Percentiles rank a stretch among this genome's conserved stretches.
These are phyloP conservation scores for Verticillium nonalfalfae DNA, from an alignment of 2,329 filamentous ascomycete species.

Conservation along the genomic window DNA sequence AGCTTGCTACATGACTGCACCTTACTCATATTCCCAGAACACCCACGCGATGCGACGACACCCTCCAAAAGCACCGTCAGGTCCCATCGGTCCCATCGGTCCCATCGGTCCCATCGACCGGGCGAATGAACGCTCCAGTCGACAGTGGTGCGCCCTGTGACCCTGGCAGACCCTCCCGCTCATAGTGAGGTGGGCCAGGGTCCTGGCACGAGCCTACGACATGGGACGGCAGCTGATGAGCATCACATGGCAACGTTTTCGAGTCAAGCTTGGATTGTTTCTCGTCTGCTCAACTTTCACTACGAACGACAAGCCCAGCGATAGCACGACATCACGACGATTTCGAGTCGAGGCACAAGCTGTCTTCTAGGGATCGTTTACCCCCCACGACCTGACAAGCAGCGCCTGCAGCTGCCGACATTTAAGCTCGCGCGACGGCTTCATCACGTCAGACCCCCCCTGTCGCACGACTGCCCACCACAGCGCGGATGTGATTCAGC, in stretches of 20 bases:
- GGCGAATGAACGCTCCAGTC: neutral
- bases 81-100: neutral
- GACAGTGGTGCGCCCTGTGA: neutral
- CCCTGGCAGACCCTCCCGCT: neutral
- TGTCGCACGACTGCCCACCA: constrained; percentile 6
- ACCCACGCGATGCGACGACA: neutral
- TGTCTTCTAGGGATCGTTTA: neutral
- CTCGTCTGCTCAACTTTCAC: neutral
- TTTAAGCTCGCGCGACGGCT: constrained; percentile 1
- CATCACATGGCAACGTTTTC: neutral
- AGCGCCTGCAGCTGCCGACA: neutral
- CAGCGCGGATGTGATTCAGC: neutral
- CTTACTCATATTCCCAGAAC: neutral
- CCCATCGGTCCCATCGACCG: too few relatives aligned
- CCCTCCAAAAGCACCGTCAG: neutral
- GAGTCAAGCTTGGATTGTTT: neutral
- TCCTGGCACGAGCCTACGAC: neutral
- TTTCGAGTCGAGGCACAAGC: neutral
- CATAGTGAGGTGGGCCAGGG: neutral
- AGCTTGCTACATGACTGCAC: neutral
- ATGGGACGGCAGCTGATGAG: neutral
- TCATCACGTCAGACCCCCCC: constrained; percentile 20
- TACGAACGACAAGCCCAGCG: neutral
- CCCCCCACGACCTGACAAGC: neutral
- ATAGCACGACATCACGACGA: neutral